Evolutionary conservation across 2,329 filamentous ascomycete species (phyloP), one percentile per base, ranked within the genome.

Genomic region (Periconia sp.): DNA sequence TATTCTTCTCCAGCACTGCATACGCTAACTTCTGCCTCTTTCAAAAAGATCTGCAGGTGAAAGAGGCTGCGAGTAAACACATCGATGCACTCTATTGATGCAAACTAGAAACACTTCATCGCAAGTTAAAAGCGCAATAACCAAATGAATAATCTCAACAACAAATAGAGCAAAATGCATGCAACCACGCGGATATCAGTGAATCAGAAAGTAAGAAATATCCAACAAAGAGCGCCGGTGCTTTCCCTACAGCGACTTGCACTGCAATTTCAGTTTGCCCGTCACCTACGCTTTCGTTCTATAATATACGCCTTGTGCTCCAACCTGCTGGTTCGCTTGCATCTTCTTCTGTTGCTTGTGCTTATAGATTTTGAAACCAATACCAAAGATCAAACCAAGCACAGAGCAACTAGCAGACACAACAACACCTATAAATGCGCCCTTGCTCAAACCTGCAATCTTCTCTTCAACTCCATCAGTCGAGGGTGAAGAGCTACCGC

Each of bases 281-380:
- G 8, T 27, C 23, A 27, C 41, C 20, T 44, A 46, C 7, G 30
- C 9, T 18, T 55, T 53, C 23, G 47, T 49, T 11, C 19, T 52
- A 47, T 43, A 42, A 23, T 47, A 52, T 2, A 47, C 19, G 8
- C 50, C 44, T 18, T 40, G 45, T 3, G 23, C 43, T 20, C 43
- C 44, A 6, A 27, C 15, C 5, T 54, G 51, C 40, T 50, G 47
- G 19, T 49, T 40, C n/a, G 18, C 20, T 23, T 55, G 49, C 45
- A 53, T 17, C 43, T 46, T 55, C 17, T 17, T 48, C 37, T 58
- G 50, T 42, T 56, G 51, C 44, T 53, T 54, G 41, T 61, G 56
- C 37, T 61, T 58, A 18, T 58, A 58, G 5, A 58, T 31, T 45
- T 61, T 61, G 54, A 61, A 58, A 20, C 48, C 43, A 44, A 55